Percentiles rank a stretch among this genome's conserved stretches.
These are phyloP conservation scores for Suhomyces prunicola DNA, from an alignment of 805 yeast genomes.

Conservation along the genomic window DNA sequence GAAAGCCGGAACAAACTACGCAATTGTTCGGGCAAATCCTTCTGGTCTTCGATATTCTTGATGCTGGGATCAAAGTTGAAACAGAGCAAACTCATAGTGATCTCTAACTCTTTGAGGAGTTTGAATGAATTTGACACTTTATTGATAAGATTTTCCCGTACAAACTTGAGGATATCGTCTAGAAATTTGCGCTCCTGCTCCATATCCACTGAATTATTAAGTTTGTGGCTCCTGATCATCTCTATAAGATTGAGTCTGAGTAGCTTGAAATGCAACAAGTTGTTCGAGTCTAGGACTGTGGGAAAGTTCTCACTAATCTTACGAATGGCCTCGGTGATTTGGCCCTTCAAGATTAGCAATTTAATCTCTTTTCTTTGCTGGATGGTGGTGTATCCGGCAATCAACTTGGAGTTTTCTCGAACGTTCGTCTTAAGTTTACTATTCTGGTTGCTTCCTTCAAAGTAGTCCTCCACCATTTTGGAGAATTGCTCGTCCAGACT, in stretches of 20 bases:
- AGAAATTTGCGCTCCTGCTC: constrained; percentile 47
- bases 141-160: constrained; percentile 57
- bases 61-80: constrained; percentile 40
- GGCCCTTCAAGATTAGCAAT: constrained; percentile 53
- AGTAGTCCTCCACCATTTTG: constrained; percentile 8
- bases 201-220: constrained; percentile 9
- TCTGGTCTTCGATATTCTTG: constrained; percentile 31
- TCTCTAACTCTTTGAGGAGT: constrained; percentile 70
- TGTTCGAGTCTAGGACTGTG: constrained; percentile 59
- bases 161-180: constrained; percentile 52
- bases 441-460: neutral
- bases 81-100: constrained; percentile 77
- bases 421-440: neutral
- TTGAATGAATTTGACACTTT: constrained; percentile 57
- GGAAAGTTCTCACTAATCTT: constrained; percentile 60
- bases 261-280: constrained; percentile 66
- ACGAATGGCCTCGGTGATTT: constrained; percentile 56
- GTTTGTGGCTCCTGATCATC: constrained; percentile 59
- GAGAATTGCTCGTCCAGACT: constrained; percentile 12
- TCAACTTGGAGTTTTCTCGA: constrained; percentile 11
- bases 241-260: constrained; percentile 74
- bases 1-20: constrained; percentile 55
- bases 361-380: constrained; percentile 53
- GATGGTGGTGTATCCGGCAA: constrained; percentile 49
- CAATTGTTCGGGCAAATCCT: constrained; percentile 53